These are phyloP conservation scores for Linderina pennispora DNA, from an alignment of 192 early-diverging fungal species.

Conservation along the genomic window DNA sequence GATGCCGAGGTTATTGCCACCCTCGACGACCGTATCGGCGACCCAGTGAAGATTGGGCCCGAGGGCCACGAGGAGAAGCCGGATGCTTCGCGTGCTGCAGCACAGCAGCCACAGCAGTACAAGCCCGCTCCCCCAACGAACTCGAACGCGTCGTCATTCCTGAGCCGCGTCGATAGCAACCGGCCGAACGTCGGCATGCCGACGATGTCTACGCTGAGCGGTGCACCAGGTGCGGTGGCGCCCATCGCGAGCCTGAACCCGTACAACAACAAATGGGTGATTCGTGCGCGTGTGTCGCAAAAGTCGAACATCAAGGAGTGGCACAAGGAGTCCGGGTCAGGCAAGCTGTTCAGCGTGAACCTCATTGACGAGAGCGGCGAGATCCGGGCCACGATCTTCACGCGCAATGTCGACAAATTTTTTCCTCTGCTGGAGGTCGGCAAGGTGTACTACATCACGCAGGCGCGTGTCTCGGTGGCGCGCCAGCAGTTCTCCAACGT, in stretches of 20 bases:
- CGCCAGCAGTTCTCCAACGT: conserved; percentile 76
- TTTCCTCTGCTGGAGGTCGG: conserved; percentile 74
- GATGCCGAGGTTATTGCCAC: conserved; percentile 34
- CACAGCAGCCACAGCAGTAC: conserved; percentile 26
- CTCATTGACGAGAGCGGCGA: conserved; percentile 87
- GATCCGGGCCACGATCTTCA: conserved; percentile 93
- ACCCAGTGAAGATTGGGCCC: conserved; percentile 1
- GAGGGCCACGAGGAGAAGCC: neutral
- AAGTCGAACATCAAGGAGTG: conserved; percentile 81
- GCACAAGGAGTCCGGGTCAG: conserved; percentile 70
- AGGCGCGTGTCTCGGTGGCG: conserved; percentile 74
- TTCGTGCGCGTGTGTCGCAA: conserved; percentile 79
- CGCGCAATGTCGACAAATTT: conserved; percentile 72
- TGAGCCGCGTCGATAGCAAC: conserved; percentile 30
- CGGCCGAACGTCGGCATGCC: conserved; percentile 16
- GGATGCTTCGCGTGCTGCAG: neutral
- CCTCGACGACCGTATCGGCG: conserved; percentile 18
- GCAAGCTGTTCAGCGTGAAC: conserved; percentile 83
- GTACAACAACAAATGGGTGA: conserved; percentile 94
- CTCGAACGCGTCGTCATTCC: conserved; percentile 42
- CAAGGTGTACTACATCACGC: conserved; percentile 79
- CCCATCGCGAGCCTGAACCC: conserved; percentile 75
- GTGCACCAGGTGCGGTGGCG: conserved; percentile 8
- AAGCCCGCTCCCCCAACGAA: neutral
- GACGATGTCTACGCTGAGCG: too few species aligned